A percentile compares a stretch with the other conserved stretches of the same genome.
phyloP scores from a whole-genome alignment of 2,329 filamentous ascomycete species.

The Talaromyces pinophilus region DNA sequence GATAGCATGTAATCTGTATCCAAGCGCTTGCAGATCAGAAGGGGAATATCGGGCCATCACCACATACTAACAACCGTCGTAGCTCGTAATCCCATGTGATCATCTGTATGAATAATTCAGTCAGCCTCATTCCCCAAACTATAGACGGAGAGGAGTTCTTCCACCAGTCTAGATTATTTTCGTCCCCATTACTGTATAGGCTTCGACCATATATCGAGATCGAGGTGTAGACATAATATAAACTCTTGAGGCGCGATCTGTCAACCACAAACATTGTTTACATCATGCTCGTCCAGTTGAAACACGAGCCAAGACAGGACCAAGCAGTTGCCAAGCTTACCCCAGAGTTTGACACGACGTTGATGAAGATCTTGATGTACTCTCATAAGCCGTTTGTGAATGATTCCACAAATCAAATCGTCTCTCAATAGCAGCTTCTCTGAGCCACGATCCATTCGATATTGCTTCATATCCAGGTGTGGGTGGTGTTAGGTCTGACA shows the following conservation, averaged over 20 bases:
- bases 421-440: background rate
- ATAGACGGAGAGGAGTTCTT: background rate
- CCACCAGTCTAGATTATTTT: background rate
- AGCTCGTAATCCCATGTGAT: background rate
- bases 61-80: background rate
- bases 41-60: background rate
- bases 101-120: background rate
- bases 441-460: background rate
- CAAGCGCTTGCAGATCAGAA: background rate
- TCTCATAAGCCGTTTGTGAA: too few species aligned
- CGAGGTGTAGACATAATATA: background rate
- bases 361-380: background rate
- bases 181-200: background rate
- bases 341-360: conserved; percentile 1
- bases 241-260: background rate
- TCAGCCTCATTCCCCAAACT: background rate
- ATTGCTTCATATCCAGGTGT: background rate
- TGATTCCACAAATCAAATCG: background rate
- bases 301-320: background rate
- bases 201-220: background rate
- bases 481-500: background rate
- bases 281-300: conserved; percentile 2
- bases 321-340: background rate
- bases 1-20: background rate
- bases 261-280: background rate